Evolutionary conservation across 768 basidiomycete genomes (phyloP).

Genomic region (Clitopilus hobsonii): DNA sequence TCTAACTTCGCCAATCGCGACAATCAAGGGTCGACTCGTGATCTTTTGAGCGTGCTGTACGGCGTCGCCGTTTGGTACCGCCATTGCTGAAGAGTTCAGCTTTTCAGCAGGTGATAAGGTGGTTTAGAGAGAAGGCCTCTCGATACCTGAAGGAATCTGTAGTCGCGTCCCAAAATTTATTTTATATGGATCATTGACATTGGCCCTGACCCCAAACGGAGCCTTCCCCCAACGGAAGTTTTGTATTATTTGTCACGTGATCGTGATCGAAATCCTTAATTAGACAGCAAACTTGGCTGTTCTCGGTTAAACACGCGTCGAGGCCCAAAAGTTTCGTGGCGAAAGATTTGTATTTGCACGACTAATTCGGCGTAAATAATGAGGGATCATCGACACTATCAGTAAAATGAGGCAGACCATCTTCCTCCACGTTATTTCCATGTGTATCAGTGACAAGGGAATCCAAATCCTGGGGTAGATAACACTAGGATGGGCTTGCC

Average conservation of each 20-base stretch:
- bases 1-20: conserved; percentile 46
- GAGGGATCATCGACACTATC: background rate
- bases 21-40: conserved; percentile 43
- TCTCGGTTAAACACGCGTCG: background rate
- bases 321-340: background rate
- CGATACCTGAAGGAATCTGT: conserved; percentile 17
- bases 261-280: conserved; percentile 15
- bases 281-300: background rate
- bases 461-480: conserved; percentile 1
- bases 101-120: conserved; percentile 16
- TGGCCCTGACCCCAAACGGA: conserved; percentile 35
- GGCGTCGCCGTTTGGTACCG: conserved; percentile 34
- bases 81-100: conserved; percentile 21
- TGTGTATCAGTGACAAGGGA: conserved; percentile 1
- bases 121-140: conserved; percentile 11
- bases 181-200: conserved; percentile 27
- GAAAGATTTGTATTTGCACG: background rate
- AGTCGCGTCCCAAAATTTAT: conserved; percentile 18
- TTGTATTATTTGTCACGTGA: conserved; percentile 26
- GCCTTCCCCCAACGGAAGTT: conserved; percentile 40
- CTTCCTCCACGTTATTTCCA: conserved; percentile 1
- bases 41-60: conserved; percentile 25
- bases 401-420: background rate
- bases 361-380: background rate
- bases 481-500: conserved; percentile 1